Conservation (phyloP, 140 eudicot species). For the Cichorium intybus region DNA sequence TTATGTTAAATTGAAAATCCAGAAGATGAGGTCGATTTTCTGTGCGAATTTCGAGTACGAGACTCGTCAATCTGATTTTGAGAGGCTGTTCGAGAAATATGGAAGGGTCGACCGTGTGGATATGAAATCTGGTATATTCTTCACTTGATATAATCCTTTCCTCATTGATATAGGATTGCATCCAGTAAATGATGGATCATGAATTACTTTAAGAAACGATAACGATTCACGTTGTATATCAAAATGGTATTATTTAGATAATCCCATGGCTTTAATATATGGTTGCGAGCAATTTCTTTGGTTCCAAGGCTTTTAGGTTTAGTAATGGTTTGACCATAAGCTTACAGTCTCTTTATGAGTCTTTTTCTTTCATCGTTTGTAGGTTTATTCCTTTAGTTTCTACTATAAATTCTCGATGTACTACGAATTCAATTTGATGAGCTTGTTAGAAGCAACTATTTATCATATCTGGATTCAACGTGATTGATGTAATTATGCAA, state of each 20-base stretch:
- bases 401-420: too few species aligned
- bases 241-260: background rate
- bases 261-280: background rate
- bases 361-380: too few species aligned
- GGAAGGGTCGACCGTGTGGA: constrained; percentile 91
- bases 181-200: background rate
- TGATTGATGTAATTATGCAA: too few species aligned
- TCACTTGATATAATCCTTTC: background rate
- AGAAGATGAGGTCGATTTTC: constrained; percentile 86
- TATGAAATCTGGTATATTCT: constrained; percentile 74
- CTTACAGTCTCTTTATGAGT: too few species aligned
- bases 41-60: constrained; percentile 85
- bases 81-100: constrained; percentile 73
- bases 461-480: too few species aligned
- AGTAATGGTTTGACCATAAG: too few species aligned
- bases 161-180: too few species aligned
- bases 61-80: constrained; percentile 86
- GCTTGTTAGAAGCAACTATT: too few species aligned
- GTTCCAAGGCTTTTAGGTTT: background rate
- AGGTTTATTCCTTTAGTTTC: too few species aligned
- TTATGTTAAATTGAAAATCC: background rate
- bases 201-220: background rate
- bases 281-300: background rate
- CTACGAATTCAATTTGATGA: too few species aligned
- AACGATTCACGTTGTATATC: background rate